A percentile compares a stretch with the other conserved stretches of the same genome.
Evolutionary conservation across 192 early-diverging fungal genomes (phyloP).

Genomic region (Dissophora globulifera): DNA sequence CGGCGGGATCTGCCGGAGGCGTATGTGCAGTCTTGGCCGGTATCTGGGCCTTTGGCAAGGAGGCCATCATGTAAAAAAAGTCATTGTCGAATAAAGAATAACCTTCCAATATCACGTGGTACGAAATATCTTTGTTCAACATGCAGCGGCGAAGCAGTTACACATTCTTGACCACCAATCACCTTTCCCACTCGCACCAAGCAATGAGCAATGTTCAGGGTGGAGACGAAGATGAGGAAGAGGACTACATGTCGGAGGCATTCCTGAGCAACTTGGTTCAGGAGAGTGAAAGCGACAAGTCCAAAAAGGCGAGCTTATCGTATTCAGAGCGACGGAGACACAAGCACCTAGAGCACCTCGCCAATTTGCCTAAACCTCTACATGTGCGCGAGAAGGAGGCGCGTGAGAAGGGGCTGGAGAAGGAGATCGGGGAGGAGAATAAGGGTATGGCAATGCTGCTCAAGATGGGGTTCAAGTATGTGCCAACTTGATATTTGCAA

Average conservation of each 20-base stretch:
- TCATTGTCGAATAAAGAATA: too few species aligned
- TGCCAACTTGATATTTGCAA: not conserved
- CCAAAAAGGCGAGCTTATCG: conserved; percentile 20
- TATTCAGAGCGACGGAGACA: conserved; percentile 56
- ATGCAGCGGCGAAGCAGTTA: too few species aligned
- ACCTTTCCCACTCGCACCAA: too few species aligned
- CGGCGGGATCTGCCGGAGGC: conserved; percentile 60
- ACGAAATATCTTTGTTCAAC: too few species aligned
- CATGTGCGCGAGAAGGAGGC: conserved; percentile 58
- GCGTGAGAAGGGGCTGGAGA: conserved; percentile 59
- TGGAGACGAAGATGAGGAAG: conserved; percentile 51
- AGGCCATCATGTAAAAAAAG: conserved; percentile 34
- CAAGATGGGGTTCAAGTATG: conserved; percentile 70
- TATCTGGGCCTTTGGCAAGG: conserved; percentile 58
- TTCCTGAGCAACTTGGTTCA: conserved; percentile 53
- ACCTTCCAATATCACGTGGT: too few species aligned
- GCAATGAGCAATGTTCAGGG: conserved; percentile 12
- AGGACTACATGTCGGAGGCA: conserved; percentile 64
- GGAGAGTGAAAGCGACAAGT: conserved; percentile 15
- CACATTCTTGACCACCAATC: too few species aligned
- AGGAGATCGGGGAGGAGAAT: conserved; percentile 58
- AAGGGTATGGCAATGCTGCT: conserved; percentile 67
- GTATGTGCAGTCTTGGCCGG: conserved; percentile 68
- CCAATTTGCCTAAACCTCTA: conserved; percentile 56
- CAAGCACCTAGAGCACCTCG: conserved; percentile 54